These are phyloP conservation scores for Fonsecaea nubica DNA, from an alignment of 2,329 filamentous ascomycete species.

Conservation along the genomic window DNA sequence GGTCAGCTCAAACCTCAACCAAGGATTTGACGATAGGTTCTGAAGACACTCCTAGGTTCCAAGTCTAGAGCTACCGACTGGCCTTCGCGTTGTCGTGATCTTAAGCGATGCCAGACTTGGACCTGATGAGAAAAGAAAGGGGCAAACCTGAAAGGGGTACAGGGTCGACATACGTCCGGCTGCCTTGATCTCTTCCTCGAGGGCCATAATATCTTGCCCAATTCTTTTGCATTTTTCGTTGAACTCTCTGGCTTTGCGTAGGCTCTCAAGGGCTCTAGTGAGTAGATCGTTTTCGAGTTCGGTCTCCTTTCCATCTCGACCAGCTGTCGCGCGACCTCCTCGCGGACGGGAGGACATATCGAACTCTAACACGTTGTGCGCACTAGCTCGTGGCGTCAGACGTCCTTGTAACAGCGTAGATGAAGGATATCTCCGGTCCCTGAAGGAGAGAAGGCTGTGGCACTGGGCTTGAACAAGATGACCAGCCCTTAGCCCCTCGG, in stretches of 20 bases:
- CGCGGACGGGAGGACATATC: slow-evolving; percentile 38
- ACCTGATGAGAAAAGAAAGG: neutral
- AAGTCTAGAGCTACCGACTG: too few species aligned
- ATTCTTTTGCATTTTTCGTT: slow-evolving; percentile 41
- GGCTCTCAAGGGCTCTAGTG: slow-evolving; percentile 34
- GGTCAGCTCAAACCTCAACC: neutral
- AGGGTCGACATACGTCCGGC: slow-evolving; percentile 47
- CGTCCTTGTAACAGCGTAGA: neutral
- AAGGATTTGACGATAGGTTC: neutral
- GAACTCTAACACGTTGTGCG: neutral
- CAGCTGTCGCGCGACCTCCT: slow-evolving; percentile 33
- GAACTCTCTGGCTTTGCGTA: slow-evolving; percentile 38
- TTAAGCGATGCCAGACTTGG: neutral
- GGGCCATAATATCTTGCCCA: slow-evolving; percentile 49
- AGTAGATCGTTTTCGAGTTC: slow-evolving; percentile 39
- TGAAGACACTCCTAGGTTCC: neutral
- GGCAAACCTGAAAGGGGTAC: slow-evolving; percentile 3
- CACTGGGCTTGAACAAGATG: neutral
- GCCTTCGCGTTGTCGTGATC: neutral
- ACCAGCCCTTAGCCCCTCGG: neutral
- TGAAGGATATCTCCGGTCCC: neutral
- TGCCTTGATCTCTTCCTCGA: slow-evolving; percentile 55
- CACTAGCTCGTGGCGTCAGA: neutral
- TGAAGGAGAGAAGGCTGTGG: neutral
- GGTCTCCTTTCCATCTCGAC: slow-evolving; percentile 37